Conservation (phyloP, 345 rosid genomes). For the Dovyalis caffra region DNA sequence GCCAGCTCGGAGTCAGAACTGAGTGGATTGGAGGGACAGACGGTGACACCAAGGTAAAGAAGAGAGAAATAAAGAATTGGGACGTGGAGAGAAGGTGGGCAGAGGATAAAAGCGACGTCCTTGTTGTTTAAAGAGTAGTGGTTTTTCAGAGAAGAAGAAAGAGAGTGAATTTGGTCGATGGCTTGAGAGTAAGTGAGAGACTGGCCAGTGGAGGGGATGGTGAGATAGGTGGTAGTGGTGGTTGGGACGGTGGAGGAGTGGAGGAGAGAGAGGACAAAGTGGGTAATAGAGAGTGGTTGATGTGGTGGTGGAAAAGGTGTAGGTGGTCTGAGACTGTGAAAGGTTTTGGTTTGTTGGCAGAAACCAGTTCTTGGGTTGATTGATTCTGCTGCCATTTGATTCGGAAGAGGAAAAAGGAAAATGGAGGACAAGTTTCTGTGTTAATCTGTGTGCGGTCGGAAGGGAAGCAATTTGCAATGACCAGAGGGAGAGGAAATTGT, state of each 20-base stretch:
- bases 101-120: constrained; percentile 67
- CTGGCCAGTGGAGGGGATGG: constrained; percentile 44
- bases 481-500: no score
- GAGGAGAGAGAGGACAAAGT: constrained; percentile 51
- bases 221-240: constrained; percentile 34
- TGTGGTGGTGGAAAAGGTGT: constrained; percentile 47
- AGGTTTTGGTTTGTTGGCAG: constrained; percentile 43
- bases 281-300: constrained; percentile 52
- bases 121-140: constrained; percentile 40
- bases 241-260: constrained; percentile 24
- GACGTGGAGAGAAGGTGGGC: constrained; percentile 54
- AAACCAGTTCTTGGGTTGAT: constrained; percentile 52
- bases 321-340: constrained; percentile 50
- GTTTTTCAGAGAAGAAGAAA: constrained; percentile 42
- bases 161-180: constrained; percentile 40
- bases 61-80: constrained; percentile 74
- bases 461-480: no score
- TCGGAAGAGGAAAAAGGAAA: neutral
- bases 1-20: constrained; percentile 54
- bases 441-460: neutral
- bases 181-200: constrained; percentile 47
- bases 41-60: constrained; percentile 60
- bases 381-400: neutral
- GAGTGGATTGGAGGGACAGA: constrained; percentile 76
- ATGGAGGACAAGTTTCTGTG: neutral